phyloP scores from a whole-genome alignment of 306 rosid genomes.

The Nissolia schottii region DNA sequence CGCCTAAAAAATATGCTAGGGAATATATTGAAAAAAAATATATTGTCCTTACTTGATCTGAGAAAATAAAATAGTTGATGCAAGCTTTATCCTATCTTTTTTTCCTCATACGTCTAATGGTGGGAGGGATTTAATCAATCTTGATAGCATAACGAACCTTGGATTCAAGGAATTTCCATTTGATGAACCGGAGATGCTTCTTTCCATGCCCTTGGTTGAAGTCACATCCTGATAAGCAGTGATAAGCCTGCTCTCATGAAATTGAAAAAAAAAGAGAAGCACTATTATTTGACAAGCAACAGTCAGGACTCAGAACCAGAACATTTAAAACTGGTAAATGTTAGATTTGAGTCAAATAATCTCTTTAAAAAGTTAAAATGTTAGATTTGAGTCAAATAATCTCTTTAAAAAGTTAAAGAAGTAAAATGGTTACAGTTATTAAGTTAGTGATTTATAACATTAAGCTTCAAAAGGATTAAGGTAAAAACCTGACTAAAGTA shows the following conservation, averaged over 20 bases:
- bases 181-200: conserved; percentile 77
- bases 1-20: too few relatives aligned
- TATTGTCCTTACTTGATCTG: too few relatives aligned
- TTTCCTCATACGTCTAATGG: background rate
- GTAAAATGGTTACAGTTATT: background rate
- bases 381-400: background rate
- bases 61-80: too few relatives aligned
- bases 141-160: conserved; percentile 49
- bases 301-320: background rate
- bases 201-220: conserved; percentile 48
- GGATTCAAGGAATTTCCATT: conserved; percentile 90
- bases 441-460: background rate
- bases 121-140: background rate
- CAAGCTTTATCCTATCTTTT: background rate
- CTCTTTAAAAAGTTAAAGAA: background rate
- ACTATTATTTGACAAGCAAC: background rate
- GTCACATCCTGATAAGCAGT: conserved; percentile 58
- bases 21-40: too few relatives aligned
- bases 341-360: background rate
- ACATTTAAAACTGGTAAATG: background rate
- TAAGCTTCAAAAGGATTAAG: conserved; percentile 1
- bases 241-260: conserved; percentile 62
- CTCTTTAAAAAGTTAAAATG: background rate
- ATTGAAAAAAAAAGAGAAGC: background rate
- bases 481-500: conserved; percentile 75